Conservation (phyloP, 169 alveolate species). For the Cryptosporidium muris region DNA sequence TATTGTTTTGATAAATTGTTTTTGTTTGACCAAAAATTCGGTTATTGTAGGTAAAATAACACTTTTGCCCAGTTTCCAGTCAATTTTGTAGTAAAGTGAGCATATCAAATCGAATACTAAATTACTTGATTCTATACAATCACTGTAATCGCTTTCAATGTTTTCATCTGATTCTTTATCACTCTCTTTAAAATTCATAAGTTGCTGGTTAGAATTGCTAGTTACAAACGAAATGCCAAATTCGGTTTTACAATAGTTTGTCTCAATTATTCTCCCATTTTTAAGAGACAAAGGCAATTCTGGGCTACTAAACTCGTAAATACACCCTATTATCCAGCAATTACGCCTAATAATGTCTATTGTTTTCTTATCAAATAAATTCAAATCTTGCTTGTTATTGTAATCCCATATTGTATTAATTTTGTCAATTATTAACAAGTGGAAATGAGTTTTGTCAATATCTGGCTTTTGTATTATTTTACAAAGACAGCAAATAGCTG, state of each 20-base stretch:
- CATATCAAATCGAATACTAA: conserved; percentile 54
- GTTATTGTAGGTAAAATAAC: conserved; percentile 48
- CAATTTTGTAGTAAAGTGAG: conserved; percentile 20
- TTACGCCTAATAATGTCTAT: conserved; percentile 52
- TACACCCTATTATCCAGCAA: conserved; percentile 63
- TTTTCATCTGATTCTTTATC: conserved; percentile 11
- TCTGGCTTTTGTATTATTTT: not conserved
- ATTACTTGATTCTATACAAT: conserved; percentile 23
- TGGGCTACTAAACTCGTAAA: conserved; percentile 50
- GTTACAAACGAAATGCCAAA: conserved; percentile 56
- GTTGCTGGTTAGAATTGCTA: not conserved
- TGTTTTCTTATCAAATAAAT: conserved; percentile 3
- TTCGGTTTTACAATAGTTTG: conserved; percentile 19
- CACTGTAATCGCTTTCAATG: conserved; percentile 10
- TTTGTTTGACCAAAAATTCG: conserved; percentile 58
- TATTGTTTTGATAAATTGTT: conserved; percentile 41
- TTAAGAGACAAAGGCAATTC: conserved; percentile 16
- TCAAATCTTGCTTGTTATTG: not conserved
- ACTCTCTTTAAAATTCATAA: not conserved
- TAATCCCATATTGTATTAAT: conserved; percentile 40
- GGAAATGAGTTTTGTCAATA: conserved; percentile 7
- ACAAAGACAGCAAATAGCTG: conserved; percentile 48
- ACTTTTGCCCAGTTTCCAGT: conserved; percentile 61
- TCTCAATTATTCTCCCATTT: conserved; percentile 21
- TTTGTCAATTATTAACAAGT: conserved; percentile 22